Evolutionary conservation across 208 protist genomes (phyloP), one percentile per base, ranked within the genome.

Genomic region (Trypanosoma boissoni): DNA sequence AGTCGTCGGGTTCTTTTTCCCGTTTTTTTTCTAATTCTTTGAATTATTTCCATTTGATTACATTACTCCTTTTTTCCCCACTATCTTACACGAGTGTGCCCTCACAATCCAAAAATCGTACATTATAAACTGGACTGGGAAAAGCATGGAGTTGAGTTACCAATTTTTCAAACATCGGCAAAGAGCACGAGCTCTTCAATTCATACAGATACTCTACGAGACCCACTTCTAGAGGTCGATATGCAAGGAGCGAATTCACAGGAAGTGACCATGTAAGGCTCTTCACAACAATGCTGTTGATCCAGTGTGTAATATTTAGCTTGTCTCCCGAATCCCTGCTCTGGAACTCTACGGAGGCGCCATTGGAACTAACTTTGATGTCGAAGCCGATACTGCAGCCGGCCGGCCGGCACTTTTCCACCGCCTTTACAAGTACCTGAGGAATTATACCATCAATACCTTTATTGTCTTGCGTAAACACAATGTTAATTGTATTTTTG

Each of bases 171-270:
- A 80, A 88, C 8, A 68, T 77, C 0, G 73, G 55, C 23, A 73
- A 32, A 14, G 63, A 78, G 57, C 85, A 91, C 2, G 64, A 74
- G 20, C 72, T 79, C 65, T 91, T 91, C 28, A 86, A 58, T 29
- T 73, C 60, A 58, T 91, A 95, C 18, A 92, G 54, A 55, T 92
- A 91, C 65, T 92, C 83, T 2, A 92, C 59, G 55, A 80, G 86
- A 26, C 88, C 83, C n/a, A 92, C 76, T 7, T 92, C 82, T 27
- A 92, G 41, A 29, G 43, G 48, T 1, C 54, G 21, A 24, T 72
- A 78, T n/a, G 78, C 78, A 23, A 86, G 68, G 18, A 82, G 53
- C 7, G 81, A 66, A 0, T 68, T 42, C 28, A 76, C 54, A 3
- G 57, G 56, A 41, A 95, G 74, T 54, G 86, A 71, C 88, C 88